Conservation (phyloP, 2,329 filamentous ascomycete species). For the Cladophialophora psammophila region DNA sequence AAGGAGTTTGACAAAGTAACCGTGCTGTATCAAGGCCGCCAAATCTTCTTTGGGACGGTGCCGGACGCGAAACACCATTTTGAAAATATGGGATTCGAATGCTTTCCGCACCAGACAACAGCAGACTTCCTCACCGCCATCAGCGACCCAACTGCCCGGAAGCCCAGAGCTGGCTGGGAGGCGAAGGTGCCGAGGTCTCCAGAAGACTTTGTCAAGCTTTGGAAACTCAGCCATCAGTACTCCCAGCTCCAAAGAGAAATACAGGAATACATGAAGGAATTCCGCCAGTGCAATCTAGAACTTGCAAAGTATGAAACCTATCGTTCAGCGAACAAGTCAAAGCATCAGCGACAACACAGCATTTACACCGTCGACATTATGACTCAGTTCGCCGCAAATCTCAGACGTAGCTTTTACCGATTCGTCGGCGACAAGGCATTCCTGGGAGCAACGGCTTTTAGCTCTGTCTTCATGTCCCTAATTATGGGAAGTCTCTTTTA, state of each 20-base stretch:
- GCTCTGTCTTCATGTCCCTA: slow-evolving; percentile 65
- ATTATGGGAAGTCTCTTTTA: slow-evolving; percentile 74
- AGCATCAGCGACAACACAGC: slow-evolving; percentile 52
- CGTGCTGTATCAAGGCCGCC: slow-evolving; percentile 76
- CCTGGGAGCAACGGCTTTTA: slow-evolving; percentile 67
- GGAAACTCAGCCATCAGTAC: slow-evolving; percentile 61
- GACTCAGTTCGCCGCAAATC: slow-evolving; percentile 62
- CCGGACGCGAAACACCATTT: slow-evolving; percentile 69
- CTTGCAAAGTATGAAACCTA: slow-evolving; percentile 49
- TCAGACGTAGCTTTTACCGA: slow-evolving; percentile 69
- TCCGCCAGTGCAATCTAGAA: slow-evolving; percentile 48
- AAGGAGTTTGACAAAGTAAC: slow-evolving; percentile 76
- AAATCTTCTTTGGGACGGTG: slow-evolving; percentile 77
- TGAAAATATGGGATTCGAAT: slow-evolving; percentile 71
- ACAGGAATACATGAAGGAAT: slow-evolving; percentile 47
- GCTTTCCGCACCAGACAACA: slow-evolving; percentile 70
- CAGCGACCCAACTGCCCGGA: slow-evolving; percentile 61
- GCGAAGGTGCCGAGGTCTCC: slow-evolving; percentile 63
- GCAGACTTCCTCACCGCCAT: slow-evolving; percentile 74
- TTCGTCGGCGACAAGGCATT: slow-evolving; percentile 69
- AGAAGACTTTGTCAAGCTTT: slow-evolving; percentile 66
- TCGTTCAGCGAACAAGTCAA: slow-evolving; percentile 51
- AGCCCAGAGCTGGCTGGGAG: slow-evolving; percentile 1
- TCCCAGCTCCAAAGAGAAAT: slow-evolving; percentile 50
- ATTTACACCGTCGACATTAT: slow-evolving; percentile 62